Base-by-base conservation (phyloP, 306 rosid species). In the Amphicarpaea edgeworthii region DNA sequence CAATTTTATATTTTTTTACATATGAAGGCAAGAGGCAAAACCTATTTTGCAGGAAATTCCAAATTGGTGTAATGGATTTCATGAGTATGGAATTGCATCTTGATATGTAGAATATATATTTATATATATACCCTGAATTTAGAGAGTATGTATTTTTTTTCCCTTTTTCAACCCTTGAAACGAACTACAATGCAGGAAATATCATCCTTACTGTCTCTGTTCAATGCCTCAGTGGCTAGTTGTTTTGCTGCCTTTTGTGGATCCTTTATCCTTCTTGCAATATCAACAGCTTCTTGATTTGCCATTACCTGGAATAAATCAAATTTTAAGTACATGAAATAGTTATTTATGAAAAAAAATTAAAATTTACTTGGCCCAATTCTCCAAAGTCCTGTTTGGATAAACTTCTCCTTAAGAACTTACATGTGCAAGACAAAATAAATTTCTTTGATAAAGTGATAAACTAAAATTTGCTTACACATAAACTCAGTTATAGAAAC, bases 261-360 rank as follows among this genome's bases (percentile, higher is more conserved):
- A 75, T 92, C 90, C 75, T 90, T 92, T 45, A 47, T 61, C 83
- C 24, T 92, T 82, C 74, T 90, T 0, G 90, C 97, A 34, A 90
- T 77, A 80, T 92, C 96, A 55, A 92, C 93, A 0, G 92, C 97
- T 70, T 92, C 97, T 88, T 92, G 96, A 77, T 92, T 92, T 14
- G 90, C 68, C 96, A 92, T 83, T 69, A 90, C 97, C 96, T 92
- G 85, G 70, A 85, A 67, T 37, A 40, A 57, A 65, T 21, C 20
- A 12, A 60, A 19, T n/a, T 12, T 40, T 46, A 7, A 21, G 26
- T 21, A 57, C 49, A 47, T 21, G 3, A 68, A 63, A 75, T 30
- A 30, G 17, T 16, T 37, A 46, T 61, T 68, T 21, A 9, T 9
- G 0, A 64, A 50, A 71, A 50, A 24, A 26, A 17, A 17, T 34